phyloP scores from a whole-genome alignment of 345 rosid species.

The Brassica carinata region DNA sequence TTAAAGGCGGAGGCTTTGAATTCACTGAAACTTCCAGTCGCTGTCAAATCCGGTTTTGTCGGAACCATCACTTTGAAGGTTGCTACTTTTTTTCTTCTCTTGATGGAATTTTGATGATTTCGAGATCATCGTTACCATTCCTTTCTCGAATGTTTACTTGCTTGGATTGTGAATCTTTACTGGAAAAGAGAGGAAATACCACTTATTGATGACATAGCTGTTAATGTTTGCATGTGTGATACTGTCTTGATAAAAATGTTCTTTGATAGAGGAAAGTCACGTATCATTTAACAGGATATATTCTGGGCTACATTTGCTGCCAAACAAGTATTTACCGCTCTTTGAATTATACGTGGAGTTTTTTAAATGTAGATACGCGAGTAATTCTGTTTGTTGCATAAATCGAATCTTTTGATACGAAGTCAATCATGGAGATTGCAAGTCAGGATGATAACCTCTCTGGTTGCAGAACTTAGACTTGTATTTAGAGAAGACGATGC shows the following conservation, averaged over 20 bases:
- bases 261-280: constrained; percentile 6
- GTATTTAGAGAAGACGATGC: background rate
- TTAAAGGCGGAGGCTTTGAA: constrained; percentile 95
- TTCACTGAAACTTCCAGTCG: constrained; percentile 88
- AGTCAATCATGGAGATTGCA: constrained; percentile 25
- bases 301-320: constrained; percentile 8
- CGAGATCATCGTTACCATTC: background rate
- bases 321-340: background rate
- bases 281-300: constrained; percentile 1
- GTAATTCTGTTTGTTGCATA: constrained; percentile 18
- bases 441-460: constrained; percentile 11
- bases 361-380: background rate
- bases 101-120: constrained; percentile 16
- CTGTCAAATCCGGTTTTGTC: constrained; percentile 96
- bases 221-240: constrained; percentile 16
- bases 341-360: background rate
- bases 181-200: constrained; percentile 1
- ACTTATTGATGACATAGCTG: constrained; percentile 19
- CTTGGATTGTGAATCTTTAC: constrained; percentile 11
- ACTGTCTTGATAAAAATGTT: background rate
- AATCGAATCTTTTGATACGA: constrained; percentile 11
- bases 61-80: constrained; percentile 95
- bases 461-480: constrained; percentile 15
- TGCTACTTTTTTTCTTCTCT: constrained; percentile 12
- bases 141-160: constrained; percentile 19